Conservation (phyloP, 768 basidiomycete genomes). For the Agaricus subrufescens region DNA sequence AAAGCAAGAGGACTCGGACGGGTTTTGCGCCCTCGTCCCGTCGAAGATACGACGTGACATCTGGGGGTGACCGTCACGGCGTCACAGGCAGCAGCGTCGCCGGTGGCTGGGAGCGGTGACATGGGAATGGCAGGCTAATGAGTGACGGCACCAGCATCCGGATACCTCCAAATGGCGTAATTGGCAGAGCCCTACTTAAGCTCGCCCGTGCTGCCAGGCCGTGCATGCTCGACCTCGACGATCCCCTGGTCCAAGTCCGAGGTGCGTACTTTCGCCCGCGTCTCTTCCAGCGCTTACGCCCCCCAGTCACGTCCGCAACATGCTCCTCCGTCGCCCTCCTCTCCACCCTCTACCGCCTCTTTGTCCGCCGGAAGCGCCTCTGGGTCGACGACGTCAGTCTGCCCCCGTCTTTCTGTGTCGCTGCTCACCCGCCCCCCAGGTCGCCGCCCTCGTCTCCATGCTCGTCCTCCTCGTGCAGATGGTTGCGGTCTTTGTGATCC, state of each 20-base stretch:
- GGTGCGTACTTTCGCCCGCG: not conserved
- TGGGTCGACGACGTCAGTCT: constrained; percentile 34
- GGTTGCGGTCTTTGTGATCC: constrained; percentile 23
- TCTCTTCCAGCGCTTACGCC: not conserved
- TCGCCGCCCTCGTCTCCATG: constrained; percentile 25
- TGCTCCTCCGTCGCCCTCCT: constrained; percentile 28
- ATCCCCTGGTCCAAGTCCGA: constrained; percentile 8
- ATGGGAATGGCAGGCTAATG: not conserved
- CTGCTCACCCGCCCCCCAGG: constrained; percentile 12
- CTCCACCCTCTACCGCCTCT: constrained; percentile 26
- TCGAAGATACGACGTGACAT: constrained; percentile 10
- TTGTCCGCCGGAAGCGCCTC: constrained; percentile 23
- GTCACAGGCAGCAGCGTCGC: not conserved
- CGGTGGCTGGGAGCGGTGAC: too few species aligned
- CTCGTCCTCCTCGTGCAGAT: constrained; percentile 22
- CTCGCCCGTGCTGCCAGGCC: not conserved
- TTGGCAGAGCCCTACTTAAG: constrained; percentile 5
- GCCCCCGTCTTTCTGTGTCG: not conserved
- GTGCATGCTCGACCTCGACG: constrained; percentile 4
- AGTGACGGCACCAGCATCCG: not conserved
- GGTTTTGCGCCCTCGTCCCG: constrained; percentile 3
- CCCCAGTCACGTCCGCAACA: constrained; percentile 25
- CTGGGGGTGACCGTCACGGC: constrained; percentile 5
- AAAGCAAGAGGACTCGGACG: constrained; percentile 8
- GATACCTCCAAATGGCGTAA: constrained; percentile 8